A percentile compares a stretch with the other conserved stretches of the same genome.
These are phyloP conservation scores for Nemania sp. DNA, from an alignment of 2,329 filamentous ascomycete genomes.

Conservation along the genomic window DNA sequence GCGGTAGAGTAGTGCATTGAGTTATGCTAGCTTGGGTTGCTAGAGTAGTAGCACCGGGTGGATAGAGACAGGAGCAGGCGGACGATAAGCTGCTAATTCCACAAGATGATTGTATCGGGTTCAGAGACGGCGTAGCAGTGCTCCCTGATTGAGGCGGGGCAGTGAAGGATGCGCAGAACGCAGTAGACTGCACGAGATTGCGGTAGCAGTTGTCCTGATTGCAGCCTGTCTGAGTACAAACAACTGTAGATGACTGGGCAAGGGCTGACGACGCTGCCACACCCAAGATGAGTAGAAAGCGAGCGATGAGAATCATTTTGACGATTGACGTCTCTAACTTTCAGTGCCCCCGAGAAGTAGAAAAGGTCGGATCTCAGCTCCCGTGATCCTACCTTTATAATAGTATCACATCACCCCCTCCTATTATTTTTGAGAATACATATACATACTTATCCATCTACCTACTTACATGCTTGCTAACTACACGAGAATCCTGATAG, in stretches of 20 bases:
- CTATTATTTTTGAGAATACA: too few relatives aligned
- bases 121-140: slow-evolving; percentile 24
- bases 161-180: slow-evolving; percentile 30
- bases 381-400: slow-evolving; percentile 6
- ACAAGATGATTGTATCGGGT: slow-evolving; percentile 26
- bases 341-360: background rate
- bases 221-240: slow-evolving; percentile 30
- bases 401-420: background rate
- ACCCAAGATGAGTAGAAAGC: slow-evolving; percentile 15
- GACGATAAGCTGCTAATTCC: slow-evolving; percentile 26
- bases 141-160: slow-evolving; percentile 25
- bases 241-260: slow-evolving; percentile 29
- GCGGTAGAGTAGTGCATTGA: slow-evolving; percentile 29
- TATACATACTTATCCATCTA: background rate
- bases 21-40: slow-evolving; percentile 32
- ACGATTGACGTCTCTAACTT: background rate
- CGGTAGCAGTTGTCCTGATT: slow-evolving; percentile 35
- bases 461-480: background rate
- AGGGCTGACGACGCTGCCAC: slow-evolving; percentile 10
- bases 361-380: background rate
- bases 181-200: slow-evolving; percentile 28
- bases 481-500: background rate
- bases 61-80: slow-evolving; percentile 34
- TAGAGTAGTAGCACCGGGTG: slow-evolving; percentile 26
- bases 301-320: slow-evolving; percentile 10